Conservation (phyloP, 1,284 basidiomycete species). For the Rhodotorula sp. region DNA sequence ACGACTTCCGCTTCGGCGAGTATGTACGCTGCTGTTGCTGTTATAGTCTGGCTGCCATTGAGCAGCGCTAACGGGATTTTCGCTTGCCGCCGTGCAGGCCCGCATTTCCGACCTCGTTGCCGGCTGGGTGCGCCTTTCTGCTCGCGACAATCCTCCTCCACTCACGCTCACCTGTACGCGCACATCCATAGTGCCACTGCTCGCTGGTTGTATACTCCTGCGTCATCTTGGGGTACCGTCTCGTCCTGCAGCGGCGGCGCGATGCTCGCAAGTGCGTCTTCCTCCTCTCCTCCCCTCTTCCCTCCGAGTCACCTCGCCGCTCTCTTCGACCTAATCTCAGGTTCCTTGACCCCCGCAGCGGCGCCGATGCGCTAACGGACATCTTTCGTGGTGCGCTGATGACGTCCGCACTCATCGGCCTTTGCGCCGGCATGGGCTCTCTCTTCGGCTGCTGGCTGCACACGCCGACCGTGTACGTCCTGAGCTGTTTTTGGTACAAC, state of each 20-base stretch:
- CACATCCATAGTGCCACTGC: neutral
- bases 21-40: neutral
- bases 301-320: too few species aligned
- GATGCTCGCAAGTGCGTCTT: neutral
- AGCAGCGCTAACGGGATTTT: too few species aligned
- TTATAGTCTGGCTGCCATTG: too few species aligned
- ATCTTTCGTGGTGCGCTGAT: conserved; percentile 2
- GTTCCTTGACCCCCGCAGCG: neutral
- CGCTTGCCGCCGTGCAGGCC: neutral
- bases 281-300: neutral
- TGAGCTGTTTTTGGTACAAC: neutral
- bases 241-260: neutral
- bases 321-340: neutral
- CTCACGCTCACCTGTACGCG: too few species aligned
- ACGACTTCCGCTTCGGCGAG: neutral
- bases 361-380: neutral
- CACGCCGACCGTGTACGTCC: neutral
- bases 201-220: neutral
- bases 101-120: conserved; percentile 1
- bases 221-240: neutral
- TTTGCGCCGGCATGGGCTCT: neutral
- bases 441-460: neutral
- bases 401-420: neutral
- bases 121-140: neutral
- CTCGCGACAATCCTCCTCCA: too few species aligned